Evolutionary conservation across 306 rosid species (phyloP), one percentile per base, ranked within the genome.

Genomic region (Comarum palustre): DNA sequence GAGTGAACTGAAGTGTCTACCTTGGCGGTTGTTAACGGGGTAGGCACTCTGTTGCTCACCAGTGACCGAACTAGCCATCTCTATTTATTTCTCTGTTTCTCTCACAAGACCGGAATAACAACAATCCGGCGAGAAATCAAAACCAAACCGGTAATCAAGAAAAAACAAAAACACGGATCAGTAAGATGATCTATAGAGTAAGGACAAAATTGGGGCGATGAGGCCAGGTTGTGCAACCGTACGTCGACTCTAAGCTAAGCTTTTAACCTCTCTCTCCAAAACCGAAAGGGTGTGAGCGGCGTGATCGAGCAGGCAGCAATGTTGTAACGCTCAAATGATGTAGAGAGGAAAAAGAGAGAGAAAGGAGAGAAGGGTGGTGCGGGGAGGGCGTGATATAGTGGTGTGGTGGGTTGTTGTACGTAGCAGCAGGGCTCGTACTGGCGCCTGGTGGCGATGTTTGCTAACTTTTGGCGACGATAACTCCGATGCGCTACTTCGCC

Each of bases 361-460:
- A 29, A 58, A 27, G 64, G 38, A 13, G 61, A 59, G 19, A 39
- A 27, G 64, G 2, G 65, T 5, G 17, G 64, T 29, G 39, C 65
- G 17, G 65, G 39, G 39, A 24, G n/a, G 4, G 39, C 9, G 9
- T 59, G 17, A 59, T 59, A 59, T 59, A 59, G 64, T 9, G 39
- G 39, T 36, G 8, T 7, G 8, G 1, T 36, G 38, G 46, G 16
- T 43, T 2, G 24, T 50, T 0, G 55, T 50, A 50, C 55, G 55
- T 50, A n/a, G 25, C 25, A 2, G 57, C 25, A 51, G 57, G 12
- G 12, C 9, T 47, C 8, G 52, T 47, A 47, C 52, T 36, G 24
- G 55, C n/a, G 31, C 4, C 34, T 57, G 63, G 32, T 15, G 63
- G 63, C 63, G 63, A 58, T 25, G 63, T 58, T 58, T 58, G 63